Evolutionary conservation across 2,329 filamentous ascomycete species (phyloP), one percentile per base, ranked within the genome.

Genomic region (Trichoderma sp.): DNA sequence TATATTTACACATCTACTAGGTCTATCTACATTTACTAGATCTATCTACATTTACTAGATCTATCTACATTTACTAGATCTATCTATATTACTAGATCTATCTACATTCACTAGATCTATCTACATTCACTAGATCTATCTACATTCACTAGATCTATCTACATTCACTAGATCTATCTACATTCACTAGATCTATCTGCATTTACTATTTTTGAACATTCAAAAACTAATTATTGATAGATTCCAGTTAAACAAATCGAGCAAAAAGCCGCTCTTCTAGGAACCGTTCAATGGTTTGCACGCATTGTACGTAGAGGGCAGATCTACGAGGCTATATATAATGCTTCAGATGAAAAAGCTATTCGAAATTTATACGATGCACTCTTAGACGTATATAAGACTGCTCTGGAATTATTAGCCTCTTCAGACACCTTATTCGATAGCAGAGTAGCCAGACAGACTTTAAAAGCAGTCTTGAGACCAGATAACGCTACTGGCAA

Each of bases 241-340:
- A 75, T 75, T 9, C 66, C 74, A 0, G 74, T 71, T 0, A 8
- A 24, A 6, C 31, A 71, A 7, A 29, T 53, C 0, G 74, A 71
- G 14, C 66, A 75, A 9, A 65, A 65, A 3, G 66, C 33, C 3
- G 56, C 66, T 21, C 21, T 75, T 27, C 21, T 71, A 2, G 74
- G 66, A 31, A 71, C 60, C n/a, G 31, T 60, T 16, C 29, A 71
- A 6, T 59, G 29, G 45, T 75, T 75, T 12, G n/a, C n/a, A n/a
- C 45, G 66, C 2, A 75, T 71, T 59, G 38, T 75, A 31, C 66
- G 66, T 7, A 56, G 74, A 71, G 74, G 66, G 0, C 31, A 75
- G 12, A 35, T 75, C 1, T 75, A 59, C 41, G 74, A 66, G n/a
- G 14, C 16, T 12, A 2, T 71, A 2, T 71, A 35, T 16, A 75